These are phyloP conservation scores for Candida anglica DNA, from an alignment of 805 yeast species.

Conservation along the genomic window DNA sequence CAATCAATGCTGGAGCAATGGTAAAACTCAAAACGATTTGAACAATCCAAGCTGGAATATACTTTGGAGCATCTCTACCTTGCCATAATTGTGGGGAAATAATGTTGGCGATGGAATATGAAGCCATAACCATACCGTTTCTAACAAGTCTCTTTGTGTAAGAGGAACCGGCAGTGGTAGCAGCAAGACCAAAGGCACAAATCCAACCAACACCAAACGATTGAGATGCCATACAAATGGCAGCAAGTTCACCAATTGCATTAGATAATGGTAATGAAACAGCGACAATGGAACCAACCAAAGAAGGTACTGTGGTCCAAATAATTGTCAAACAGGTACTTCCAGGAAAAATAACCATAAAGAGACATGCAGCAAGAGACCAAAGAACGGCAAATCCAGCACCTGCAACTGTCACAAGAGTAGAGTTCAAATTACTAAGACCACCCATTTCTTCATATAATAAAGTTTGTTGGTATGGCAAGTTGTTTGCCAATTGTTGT, in stretches of 20 bases:
- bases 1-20: constrained; percentile 40
- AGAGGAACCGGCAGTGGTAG: constrained; percentile 34
- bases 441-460: constrained; percentile 45
- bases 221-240: constrained; percentile 44
- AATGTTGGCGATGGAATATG: constrained; percentile 46
- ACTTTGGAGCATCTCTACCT: constrained; percentile 39
- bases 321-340: constrained; percentile 31
- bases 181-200: constrained; percentile 23
- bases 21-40: constrained; percentile 52
- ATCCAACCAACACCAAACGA: constrained; percentile 40
- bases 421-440: constrained; percentile 37
- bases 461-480: constrained; percentile 50
- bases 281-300: constrained; percentile 44
- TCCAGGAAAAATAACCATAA: constrained; percentile 27
- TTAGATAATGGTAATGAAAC: constrained; percentile 42
- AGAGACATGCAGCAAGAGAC: constrained; percentile 30
- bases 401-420: constrained; percentile 51
- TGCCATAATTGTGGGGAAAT: constrained; percentile 58
- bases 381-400: constrained; percentile 47
- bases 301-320: constrained; percentile 39
- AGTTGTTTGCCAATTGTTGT: constrained; percentile 48
- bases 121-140: constrained; percentile 41
- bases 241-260: constrained; percentile 39
- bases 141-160: constrained; percentile 49
- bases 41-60: constrained; percentile 41